Evolutionary conservation across 805 yeast genomes (phyloP).

Genomic region (Ogataea pilisensis): DNA sequence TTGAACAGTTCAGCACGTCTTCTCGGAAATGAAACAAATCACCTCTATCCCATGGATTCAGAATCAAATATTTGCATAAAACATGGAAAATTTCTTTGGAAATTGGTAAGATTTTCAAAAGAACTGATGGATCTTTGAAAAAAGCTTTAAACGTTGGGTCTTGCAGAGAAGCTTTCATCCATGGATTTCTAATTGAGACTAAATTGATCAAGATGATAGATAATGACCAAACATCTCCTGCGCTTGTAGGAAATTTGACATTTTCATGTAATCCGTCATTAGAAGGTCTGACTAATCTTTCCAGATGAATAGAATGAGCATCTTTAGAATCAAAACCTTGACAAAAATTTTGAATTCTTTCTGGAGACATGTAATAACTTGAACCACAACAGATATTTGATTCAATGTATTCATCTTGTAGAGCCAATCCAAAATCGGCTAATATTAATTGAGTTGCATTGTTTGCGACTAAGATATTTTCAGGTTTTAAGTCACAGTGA

Average conservation of each 20-base stretch:
- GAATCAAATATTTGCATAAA: conserved; percentile 38
- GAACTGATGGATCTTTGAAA: conserved; percentile 48
- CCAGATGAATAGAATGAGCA: conserved; percentile 28
- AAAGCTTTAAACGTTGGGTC: conserved; percentile 66
- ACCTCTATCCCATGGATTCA: conserved; percentile 48
- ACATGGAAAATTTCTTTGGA: conserved; percentile 56
- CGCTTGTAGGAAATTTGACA: conserved; percentile 54
- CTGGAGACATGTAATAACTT: conserved; percentile 92
- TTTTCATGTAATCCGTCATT: conserved; percentile 25
- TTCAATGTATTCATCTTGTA: conserved; percentile 51
- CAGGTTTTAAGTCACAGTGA: conserved; percentile 96
- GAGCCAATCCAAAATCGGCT: conserved; percentile 90
- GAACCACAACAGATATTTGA: conserved; percentile 82
- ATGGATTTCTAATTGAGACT: conserved; percentile 82
- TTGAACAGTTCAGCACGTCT: conserved; percentile 31
- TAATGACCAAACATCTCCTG: conserved; percentile 86
- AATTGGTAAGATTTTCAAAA: conserved; percentile 68
- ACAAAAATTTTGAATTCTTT: conserved; percentile 47
- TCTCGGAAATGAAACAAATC: conserved; percentile 36
- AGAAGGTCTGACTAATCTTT: conserved; percentile 22
- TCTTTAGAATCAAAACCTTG: conserved; percentile 31
- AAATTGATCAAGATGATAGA: conserved; percentile 78
- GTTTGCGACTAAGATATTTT: conserved; percentile 70
- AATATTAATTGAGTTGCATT: conserved; percentile 53
- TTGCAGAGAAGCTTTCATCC: conserved; percentile 73